phyloP scores from a whole-genome alignment of 2,329 filamentous ascomycete genomes.

The Diaporthe citrichinensis region DNA sequence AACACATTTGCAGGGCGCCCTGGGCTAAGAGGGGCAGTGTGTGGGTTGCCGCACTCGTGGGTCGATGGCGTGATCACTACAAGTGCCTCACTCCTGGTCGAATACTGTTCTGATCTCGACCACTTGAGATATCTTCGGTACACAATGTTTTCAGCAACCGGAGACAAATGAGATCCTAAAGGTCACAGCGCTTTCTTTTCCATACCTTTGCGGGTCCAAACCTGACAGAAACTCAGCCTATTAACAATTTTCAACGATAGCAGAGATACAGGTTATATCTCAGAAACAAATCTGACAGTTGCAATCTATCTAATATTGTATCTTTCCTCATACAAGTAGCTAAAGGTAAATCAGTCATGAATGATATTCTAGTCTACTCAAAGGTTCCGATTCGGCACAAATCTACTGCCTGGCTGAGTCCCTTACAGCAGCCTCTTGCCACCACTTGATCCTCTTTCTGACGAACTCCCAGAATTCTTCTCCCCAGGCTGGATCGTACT shows the following conservation, averaged over 20 bases:
- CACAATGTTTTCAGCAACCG: not conserved
- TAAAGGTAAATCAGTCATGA: not conserved
- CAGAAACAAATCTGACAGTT: not conserved
- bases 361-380: not conserved
- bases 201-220: no score
- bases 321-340: not conserved
- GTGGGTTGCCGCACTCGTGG: not conserved
- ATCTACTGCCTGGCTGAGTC: not conserved
- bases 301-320: not conserved
- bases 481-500: conserved; percentile 5
- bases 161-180: no score
- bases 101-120: not conserved
- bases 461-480: conserved; percentile 15
- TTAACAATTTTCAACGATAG: not conserved
- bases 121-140: not conserved
- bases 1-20: not conserved
- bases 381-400: not conserved
- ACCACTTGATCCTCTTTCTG: conserved; percentile 11
- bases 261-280: not conserved
- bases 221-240: not conserved
- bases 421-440: conserved; percentile 16
- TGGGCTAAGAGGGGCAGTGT: conserved; percentile 1
- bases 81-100: not conserved
- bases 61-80: conserved; percentile 9
- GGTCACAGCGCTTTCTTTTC: not conserved